Conservation (phyloP, 192 early-diverging fungal genomes). For the Coemansia sp. region DNA sequence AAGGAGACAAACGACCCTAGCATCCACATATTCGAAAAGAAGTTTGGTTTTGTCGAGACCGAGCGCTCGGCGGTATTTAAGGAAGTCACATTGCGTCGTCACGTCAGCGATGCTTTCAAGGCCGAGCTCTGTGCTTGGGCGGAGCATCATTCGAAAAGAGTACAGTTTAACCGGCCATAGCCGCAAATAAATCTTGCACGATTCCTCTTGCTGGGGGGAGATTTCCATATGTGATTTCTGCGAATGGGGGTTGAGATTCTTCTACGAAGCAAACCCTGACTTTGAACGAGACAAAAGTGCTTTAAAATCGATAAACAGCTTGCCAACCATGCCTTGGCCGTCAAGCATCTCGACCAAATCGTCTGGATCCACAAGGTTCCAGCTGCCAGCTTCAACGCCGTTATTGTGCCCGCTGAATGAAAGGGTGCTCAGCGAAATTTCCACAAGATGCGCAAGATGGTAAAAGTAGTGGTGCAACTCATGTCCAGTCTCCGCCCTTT, state of each 20-base stretch:
- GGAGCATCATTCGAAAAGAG: constrained; percentile 18
- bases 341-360: constrained; percentile 44
- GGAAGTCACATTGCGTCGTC: constrained; percentile 49
- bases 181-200: neutral
- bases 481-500: constrained; percentile 35
- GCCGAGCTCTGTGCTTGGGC: neutral
- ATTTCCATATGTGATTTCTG: neutral
- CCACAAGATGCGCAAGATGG: constrained; percentile 24
- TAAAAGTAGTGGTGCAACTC: constrained; percentile 52
- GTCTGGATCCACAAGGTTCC: constrained; percentile 18
- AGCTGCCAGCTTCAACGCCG: neutral
- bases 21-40: constrained; percentile 43
- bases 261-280: constrained; percentile 30
- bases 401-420: neutral
- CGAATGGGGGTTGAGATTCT: neutral
- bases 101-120: constrained; percentile 19
- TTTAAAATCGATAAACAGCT: constrained; percentile 30
- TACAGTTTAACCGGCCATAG: constrained; percentile 11
- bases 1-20: constrained; percentile 49
- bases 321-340: constrained; percentile 20
- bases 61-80: constrained; percentile 47
- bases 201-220: too few species aligned
- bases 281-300: constrained; percentile 30
- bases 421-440: constrained; percentile 16
- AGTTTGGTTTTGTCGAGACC: constrained; percentile 48